These are phyloP conservation scores for Arctostaphylos glauca DNA, from an alignment of 148 eudicot genomes.

Conservation along the genomic window DNA sequence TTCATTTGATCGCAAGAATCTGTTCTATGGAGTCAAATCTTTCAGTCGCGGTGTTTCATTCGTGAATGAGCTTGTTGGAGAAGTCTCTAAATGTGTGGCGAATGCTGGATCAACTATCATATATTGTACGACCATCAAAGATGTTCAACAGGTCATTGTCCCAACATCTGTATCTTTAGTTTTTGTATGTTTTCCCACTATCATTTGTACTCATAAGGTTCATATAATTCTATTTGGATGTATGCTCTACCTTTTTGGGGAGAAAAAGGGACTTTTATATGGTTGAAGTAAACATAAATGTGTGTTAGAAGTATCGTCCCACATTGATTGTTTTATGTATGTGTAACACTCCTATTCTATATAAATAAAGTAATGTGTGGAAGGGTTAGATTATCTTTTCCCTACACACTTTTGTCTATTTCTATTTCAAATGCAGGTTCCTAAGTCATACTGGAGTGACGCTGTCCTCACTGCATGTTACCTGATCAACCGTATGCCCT, in stretches of 20 bases:
- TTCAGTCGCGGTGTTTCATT: conserved; percentile 48
- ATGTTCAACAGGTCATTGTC: conserved; percentile 62
- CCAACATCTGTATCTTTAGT: conserved; percentile 2
- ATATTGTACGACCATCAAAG: conserved; percentile 77
- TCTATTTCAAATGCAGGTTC: too few relatives aligned
- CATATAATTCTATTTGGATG: not conserved
- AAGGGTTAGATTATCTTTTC: too few relatives aligned
- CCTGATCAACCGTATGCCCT: too few relatives aligned
- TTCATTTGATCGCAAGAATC: conserved; percentile 79
- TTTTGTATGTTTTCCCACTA: not conserved
- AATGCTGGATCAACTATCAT: conserved; percentile 64
- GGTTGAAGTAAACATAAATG: not conserved
- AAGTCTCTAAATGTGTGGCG: conserved; percentile 53
- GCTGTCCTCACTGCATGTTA: too few relatives aligned
- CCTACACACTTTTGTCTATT: too few relatives aligned
- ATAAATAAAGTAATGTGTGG: too few relatives aligned
- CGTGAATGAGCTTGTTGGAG: conserved; percentile 54
- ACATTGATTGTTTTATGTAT: too few relatives aligned
- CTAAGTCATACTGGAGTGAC: too few relatives aligned
- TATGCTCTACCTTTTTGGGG: not conserved
- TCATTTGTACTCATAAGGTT: not conserved
- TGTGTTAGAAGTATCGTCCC: too few relatives aligned
- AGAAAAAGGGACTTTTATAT: not conserved
- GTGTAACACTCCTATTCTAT: too few relatives aligned
- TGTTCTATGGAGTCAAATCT: conserved; percentile 68